Conservation (phyloP, 2,329 filamentous ascomycete genomes). For the Ceratocystis ficicola region DNA sequence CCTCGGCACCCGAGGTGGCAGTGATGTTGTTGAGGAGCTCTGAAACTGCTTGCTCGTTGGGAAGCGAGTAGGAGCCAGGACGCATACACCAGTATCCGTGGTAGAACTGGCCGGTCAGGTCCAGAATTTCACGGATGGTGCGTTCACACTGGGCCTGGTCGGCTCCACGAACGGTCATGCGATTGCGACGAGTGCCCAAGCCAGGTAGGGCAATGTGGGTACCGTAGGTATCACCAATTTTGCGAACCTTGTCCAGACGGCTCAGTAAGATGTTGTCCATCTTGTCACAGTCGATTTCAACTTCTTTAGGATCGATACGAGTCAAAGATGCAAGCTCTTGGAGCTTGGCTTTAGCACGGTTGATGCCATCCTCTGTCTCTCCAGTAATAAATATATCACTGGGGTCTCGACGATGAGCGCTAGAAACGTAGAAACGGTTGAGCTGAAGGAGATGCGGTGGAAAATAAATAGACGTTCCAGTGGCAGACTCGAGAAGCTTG, state of each 20-base stretch:
- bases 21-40: slow-evolving; percentile 89
- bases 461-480: slow-evolving; percentile 95
- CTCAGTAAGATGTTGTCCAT: slow-evolving; percentile 88
- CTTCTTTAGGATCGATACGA: slow-evolving; percentile 83
- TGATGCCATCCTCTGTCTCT: slow-evolving; percentile 70
- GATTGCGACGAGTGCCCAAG: slow-evolving; percentile 69
- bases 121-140: slow-evolving; percentile 92
- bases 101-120: slow-evolving; percentile 93
- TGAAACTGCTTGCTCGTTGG: slow-evolving; percentile 12
- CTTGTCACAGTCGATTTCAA: slow-evolving; percentile 78
- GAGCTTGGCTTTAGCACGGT: slow-evolving; percentile 80
- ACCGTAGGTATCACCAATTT: slow-evolving; percentile 93
- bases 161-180: slow-evolving; percentile 81
- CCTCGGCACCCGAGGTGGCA: slow-evolving; percentile 87
- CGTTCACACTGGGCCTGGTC: slow-evolving; percentile 91
- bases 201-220: slow-evolving; percentile 88
- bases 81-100: slow-evolving; percentile 79
- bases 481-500: slow-evolving; percentile 90
- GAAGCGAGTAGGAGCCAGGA: slow-evolving; percentile 19
- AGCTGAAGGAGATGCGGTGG: slow-evolving; percentile 85
- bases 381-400: slow-evolving; percentile 94
- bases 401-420: slow-evolving; percentile 68
- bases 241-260: slow-evolving; percentile 88
- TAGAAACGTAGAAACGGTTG: slow-evolving; percentile 77
- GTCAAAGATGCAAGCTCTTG: slow-evolving; percentile 71